Percentiles rank a stretch among this genome's conserved stretches.
Evolutionary conservation across 352 stramenopile species (phyloP).

Genomic region (Pythium brassicae): DNA sequence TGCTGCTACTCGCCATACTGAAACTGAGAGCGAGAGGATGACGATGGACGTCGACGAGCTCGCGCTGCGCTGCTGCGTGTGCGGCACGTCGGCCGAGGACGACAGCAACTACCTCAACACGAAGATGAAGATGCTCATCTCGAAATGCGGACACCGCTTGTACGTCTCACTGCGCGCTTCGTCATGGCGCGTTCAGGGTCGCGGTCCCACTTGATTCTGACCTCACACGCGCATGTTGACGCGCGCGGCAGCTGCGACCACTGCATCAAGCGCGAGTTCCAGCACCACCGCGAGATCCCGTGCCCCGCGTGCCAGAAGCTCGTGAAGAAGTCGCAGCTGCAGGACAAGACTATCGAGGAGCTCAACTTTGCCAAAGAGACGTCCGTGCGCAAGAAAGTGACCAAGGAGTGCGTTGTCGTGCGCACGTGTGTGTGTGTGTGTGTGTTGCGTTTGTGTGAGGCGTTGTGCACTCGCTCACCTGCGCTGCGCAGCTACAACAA

Average conservation of each 20-base stretch:
- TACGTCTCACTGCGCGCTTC: constrained; percentile 27
- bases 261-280: constrained; percentile 86
- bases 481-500: constrained; percentile 83
- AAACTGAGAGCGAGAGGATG: neutral
- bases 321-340: constrained; percentile 87
- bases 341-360: constrained; percentile 88
- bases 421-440: neutral
- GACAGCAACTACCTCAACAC: constrained; percentile 89
- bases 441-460: no score
- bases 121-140: constrained; percentile 92
- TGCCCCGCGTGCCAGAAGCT: constrained; percentile 76
- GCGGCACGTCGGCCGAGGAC: constrained; percentile 78
- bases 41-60: constrained; percentile 53
- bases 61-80: constrained; percentile 84
- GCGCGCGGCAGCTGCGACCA: constrained; percentile 58
- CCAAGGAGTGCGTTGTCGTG: constrained; percentile 54
- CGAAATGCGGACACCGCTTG: constrained; percentile 87
- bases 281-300: constrained; percentile 83
- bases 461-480: neutral
- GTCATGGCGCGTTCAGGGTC: neutral
- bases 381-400: constrained; percentile 83
- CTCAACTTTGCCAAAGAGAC: constrained; percentile 86
- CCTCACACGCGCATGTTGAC: neutral
- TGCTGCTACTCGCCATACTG: neutral
- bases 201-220: neutral